Conservation (phyloP, 805 yeast species). For the Suhomyces sp. region DNA sequence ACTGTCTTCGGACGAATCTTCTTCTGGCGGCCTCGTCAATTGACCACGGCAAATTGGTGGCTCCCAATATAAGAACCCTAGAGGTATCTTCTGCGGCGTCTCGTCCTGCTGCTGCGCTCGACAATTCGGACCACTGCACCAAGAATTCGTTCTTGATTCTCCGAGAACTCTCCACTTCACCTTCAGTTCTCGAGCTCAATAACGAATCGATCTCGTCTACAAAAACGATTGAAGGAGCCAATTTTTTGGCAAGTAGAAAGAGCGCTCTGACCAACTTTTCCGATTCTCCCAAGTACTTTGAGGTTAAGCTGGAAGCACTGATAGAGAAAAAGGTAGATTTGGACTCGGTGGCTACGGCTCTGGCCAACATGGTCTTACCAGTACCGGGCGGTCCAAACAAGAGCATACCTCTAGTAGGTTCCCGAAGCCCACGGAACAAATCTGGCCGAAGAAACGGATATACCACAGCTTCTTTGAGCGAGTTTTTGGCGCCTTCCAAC, state of each 20-base stretch:
- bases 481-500: slow-evolving; percentile 78
- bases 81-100: slow-evolving; percentile 40
- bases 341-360: slow-evolving; percentile 95
- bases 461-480: slow-evolving; percentile 91
- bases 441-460: slow-evolving; percentile 95
- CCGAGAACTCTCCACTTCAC: slow-evolving; percentile 84
- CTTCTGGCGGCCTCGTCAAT: slow-evolving; percentile 96
- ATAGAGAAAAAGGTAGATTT: slow-evolving; percentile 90
- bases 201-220: slow-evolving; percentile 95
- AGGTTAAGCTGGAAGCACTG: slow-evolving; percentile 84
- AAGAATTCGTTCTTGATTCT: slow-evolving; percentile 90
- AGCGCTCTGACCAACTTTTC: slow-evolving; percentile 90
- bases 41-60: slow-evolving; percentile 95
- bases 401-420: slow-evolving; percentile 95
- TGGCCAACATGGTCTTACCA: slow-evolving; percentile 94
- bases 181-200: slow-evolving; percentile 69
- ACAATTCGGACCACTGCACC: slow-evolving; percentile 91
- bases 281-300: slow-evolving; percentile 86
- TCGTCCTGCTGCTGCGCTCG: slow-evolving; percentile 77
- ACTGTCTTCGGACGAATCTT: slow-evolving; percentile 85
- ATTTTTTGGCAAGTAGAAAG: slow-evolving; percentile 75
- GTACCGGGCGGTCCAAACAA: slow-evolving; percentile 99
- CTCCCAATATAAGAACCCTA: slow-evolving; percentile 87
- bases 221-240: slow-evolving; percentile 91
- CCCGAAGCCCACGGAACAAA: slow-evolving; percentile 82